These are phyloP conservation scores for Lepraria neglecta DNA, from an alignment of 495 filamentous ascomycete species.

Conservation along the genomic window DNA sequence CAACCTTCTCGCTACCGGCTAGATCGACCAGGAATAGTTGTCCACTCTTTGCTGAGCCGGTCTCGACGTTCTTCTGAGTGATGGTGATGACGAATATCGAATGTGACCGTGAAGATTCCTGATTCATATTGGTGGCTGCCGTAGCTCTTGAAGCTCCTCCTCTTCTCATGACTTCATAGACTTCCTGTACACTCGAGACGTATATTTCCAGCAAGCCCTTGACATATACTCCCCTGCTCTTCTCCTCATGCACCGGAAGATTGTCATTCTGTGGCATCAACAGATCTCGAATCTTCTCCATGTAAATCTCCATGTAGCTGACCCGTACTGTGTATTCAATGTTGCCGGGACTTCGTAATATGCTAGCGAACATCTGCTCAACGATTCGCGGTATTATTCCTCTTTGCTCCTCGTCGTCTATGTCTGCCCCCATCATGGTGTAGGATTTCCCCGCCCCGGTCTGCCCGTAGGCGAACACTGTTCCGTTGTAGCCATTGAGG, in stretches of 20 bases:
- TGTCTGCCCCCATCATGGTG: slow-evolving; percentile 98
- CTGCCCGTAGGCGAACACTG: slow-evolving; percentile 97
- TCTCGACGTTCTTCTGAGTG: slow-evolving; percentile 96
- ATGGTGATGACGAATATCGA: slow-evolving; percentile 98
- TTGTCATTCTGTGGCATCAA: slow-evolving; percentile 91
- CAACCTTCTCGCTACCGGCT: slow-evolving; percentile 96
- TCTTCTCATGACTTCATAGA: slow-evolving; percentile 94
- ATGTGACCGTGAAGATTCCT: slow-evolving; percentile 96
- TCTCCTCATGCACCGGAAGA: slow-evolving; percentile 93
- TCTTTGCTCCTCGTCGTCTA: slow-evolving; percentile 80
- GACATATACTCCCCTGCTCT: slow-evolving; percentile 91
- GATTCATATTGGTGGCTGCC: slow-evolving; percentile 99
- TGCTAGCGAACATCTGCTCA: slow-evolving; percentile 95
- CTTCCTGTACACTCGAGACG: slow-evolving; percentile 89
- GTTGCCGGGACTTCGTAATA: slow-evolving; percentile 79
- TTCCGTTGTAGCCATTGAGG: slow-evolving; percentile 97
- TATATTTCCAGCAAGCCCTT: slow-evolving; percentile 94
- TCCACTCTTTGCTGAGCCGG: slow-evolving; percentile 91
- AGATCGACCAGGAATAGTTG: slow-evolving; percentile 96
- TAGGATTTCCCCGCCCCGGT: slow-evolving; percentile 98
- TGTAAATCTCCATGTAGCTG: slow-evolving; percentile 99
- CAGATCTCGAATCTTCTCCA: slow-evolving; percentile 95
- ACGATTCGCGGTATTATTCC: slow-evolving; percentile 97
- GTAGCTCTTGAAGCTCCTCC: slow-evolving; percentile 84
- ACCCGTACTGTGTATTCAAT: slow-evolving; percentile 98